A percentile compares a stretch with the other conserved stretches of the same genome.
Conservation (phyloP, 345 rosid genomes). For the Brassica nigra region DNA sequence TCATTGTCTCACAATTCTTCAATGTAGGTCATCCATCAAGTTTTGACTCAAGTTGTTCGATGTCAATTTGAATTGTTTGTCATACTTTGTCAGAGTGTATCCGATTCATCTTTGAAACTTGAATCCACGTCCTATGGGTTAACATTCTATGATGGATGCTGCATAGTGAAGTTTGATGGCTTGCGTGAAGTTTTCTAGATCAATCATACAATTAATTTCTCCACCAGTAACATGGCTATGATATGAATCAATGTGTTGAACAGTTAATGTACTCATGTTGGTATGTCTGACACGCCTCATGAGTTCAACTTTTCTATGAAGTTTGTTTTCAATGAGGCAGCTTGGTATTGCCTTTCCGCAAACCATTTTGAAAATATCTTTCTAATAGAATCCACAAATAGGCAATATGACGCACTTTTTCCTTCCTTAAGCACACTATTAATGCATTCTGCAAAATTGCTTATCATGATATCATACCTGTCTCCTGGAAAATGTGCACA, state of each 20-base stretch:
- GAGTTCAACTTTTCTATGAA: neutral
- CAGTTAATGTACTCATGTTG: neutral
- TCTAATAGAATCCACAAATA: neutral
- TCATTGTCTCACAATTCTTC: no score
- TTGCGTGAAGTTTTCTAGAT: no score
- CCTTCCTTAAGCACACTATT: neutral
- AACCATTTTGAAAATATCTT: neutral
- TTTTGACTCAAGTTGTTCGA: no score
- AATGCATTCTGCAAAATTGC: neutral
- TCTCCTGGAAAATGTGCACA: neutral
- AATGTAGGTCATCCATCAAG: no score
- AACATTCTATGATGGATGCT: no score
- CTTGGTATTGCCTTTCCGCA: neutral
- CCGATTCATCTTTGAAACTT: no score
- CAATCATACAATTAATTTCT: no score
- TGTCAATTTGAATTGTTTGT: no score
- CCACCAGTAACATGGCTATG: neutral
- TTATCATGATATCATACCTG: neutral
- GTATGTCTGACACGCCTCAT: neutral
- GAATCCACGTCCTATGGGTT: no score
- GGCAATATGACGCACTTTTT: neutral
- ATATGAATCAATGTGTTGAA: neutral
- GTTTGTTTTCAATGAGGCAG: neutral
- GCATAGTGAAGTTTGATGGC: no score
- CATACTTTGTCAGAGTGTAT: no score